Base-by-base conservation (phyloP, 768 basidiomycete species). In the Pisolithus albus region DNA sequence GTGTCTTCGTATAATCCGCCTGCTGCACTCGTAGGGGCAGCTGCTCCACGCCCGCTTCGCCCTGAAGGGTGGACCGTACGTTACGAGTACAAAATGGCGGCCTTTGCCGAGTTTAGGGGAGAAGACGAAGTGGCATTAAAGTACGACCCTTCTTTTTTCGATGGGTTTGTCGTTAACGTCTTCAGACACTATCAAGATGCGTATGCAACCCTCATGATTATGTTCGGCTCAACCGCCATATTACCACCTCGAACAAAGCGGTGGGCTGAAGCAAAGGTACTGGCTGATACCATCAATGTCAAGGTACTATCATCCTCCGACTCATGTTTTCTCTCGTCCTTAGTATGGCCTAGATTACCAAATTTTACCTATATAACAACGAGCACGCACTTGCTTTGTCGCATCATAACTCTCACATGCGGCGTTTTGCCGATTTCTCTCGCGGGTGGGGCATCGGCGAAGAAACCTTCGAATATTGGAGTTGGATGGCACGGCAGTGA, bases 251-350 rank as follows among this genome's bases (percentile, higher is more conserved):
- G 95, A 8, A 97, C 93, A 1, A 99, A 98, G 64, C 79, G 95
- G 28, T 98, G 95, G 95, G 93, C 94, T 15, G 96, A 99, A 67
- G 95, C 95, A 3, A 96, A 94, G 66, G 96, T 98, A 2, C 77
- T 98, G 2, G 92, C 91, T 0, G 96, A 99, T 64, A 89, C 91
- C 57, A 84, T 97, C 55, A 89, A 85, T 52, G 74, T 96, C 64
- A 94, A 96, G 74, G 93, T 90, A 54, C 51, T n/a, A 21, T 19
- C 69, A 54, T 8, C 13, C 15, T 23, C 9, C 6, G 9, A n/a
- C 23, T 15, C 7, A 11, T 7, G 28, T 53, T 13, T 13, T 9
- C 7, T 40, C 18, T 26, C 16, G 15, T 13, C 13, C 10, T 48
- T 0, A 9, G 51, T 16, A 18, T 57, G 7, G 1, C 10, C 55